Conservation (phyloP, 2,329 filamentous ascomycete genomes). For the Colletotrichum tofieldiae region DNA sequence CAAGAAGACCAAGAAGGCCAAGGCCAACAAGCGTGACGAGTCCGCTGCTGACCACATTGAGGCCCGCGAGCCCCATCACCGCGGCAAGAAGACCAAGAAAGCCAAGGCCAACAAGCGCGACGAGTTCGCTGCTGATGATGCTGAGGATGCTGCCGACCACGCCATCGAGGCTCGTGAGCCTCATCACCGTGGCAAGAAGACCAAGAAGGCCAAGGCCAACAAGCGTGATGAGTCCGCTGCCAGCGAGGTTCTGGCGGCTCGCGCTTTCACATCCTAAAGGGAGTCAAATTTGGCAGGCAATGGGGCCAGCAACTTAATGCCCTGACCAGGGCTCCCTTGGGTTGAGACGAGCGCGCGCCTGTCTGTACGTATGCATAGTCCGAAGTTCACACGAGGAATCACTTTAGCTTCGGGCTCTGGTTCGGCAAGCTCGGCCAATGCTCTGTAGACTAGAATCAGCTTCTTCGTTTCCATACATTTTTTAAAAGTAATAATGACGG, state of each 20-base stretch:
- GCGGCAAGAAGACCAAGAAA: background rate
- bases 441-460: slow-evolving; percentile 34
- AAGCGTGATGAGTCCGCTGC: slow-evolving; percentile 19
- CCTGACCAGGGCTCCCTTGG: slow-evolving; percentile 18
- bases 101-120: slow-evolving; percentile 16
- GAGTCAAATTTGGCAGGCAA: slow-evolving; percentile 17
- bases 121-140: background rate
- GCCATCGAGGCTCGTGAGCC: slow-evolving; percentile 43
- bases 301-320: slow-evolving; percentile 20
- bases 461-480: slow-evolving; percentile 28
- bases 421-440: slow-evolving; percentile 15
- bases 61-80: too few relatives aligned
- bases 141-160: background rate
- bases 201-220: slow-evolving; percentile 26
- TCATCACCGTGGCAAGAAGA: slow-evolving; percentile 38
- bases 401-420: slow-evolving; percentile 24
- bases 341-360: slow-evolving; percentile 19
- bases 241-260: slow-evolving; percentile 19
- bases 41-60: background rate
- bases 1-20: slow-evolving; percentile 43
- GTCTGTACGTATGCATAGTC: slow-evolving; percentile 12
- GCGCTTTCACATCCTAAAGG: slow-evolving; percentile 34
- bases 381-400: slow-evolving; percentile 14
- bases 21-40: slow-evolving; percentile 7
- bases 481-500: slow-evolving; percentile 36